phyloP scores from a whole-genome alignment of 345 rosid genomes.

The Theobroma cacao region DNA sequence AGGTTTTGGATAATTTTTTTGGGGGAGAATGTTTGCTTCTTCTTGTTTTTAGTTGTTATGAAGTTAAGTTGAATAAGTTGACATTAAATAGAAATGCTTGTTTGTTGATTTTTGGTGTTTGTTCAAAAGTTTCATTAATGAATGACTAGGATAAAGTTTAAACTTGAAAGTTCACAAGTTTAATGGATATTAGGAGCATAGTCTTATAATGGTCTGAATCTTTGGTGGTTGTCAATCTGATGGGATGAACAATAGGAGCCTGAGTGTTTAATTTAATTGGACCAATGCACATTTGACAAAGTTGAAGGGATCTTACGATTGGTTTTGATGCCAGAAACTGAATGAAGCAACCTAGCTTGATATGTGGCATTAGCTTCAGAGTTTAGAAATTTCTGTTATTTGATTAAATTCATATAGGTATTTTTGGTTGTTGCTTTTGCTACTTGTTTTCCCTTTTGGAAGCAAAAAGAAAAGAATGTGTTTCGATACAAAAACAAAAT shows the following conservation, averaged over 20 bases:
- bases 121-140: background rate
- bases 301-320: background rate
- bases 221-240: background rate
- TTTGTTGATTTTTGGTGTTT: no score
- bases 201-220: background rate
- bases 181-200: background rate
- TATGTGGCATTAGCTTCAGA: background rate
- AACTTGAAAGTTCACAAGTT: background rate
- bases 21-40: background rate
- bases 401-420: background rate
- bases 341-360: background rate
- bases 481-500: background rate
- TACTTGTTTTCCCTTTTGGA: background rate
- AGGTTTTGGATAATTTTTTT: background rate
- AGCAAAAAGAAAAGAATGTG: background rate
- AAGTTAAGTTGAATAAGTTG: no score
- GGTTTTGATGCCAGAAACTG: background rate
- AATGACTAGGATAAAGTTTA: background rate
- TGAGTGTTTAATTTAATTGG: background rate
- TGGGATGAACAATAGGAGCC: background rate
- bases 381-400: background rate
- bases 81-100: no score
- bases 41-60: no score
- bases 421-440: background rate
- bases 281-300: background rate